Evolutionary conservation across 2,329 filamentous ascomycete species (phyloP), one percentile per base, ranked within the genome.

Genomic region (Stagonosporopsis chrysanthemi): DNA sequence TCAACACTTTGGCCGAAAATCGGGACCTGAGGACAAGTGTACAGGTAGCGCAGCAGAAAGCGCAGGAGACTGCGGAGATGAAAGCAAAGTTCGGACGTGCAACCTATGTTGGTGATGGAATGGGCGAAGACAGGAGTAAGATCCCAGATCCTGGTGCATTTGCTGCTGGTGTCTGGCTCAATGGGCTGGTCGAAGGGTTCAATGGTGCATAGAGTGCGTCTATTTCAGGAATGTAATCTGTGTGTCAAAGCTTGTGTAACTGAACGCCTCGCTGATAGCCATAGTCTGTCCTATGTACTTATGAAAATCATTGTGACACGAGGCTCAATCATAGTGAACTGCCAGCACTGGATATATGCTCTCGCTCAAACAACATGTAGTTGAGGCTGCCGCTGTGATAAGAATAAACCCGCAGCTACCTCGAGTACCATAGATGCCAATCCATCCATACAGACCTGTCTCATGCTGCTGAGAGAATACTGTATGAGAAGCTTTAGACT

Each of bases 51-150:
- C 83, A 85, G 64, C 81, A 87, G 40, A 94, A 88, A 0, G 90
- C 93, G 1, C 89, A 94, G 60, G 84, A 84, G 24, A 98, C 94
- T 4, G 96, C 91, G 80, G 88, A 88, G 28, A 97, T 99, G 93
- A 87, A 90, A 75, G 91, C 95, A 17, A 94, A 88, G 68, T 82
- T 98, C 49, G 95, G 95, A 1, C 80, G 92, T 42, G 86, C 89
- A 1, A 91, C 94, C 15, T 96, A 96, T 76, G 85, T 96, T 36
- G 90, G 90, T 60, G 90, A 89, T 61, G 84, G 80, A 39, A 73
- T 65, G 65, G 83, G 77, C 84, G 85, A 79, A 76, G 90, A 74
- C 81, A 65, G 71, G 56, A 64, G 63, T 28, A 58, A 54, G 65
- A 71, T 75, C 41, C 89, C 89, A 14, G 90, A 92, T 78, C 90